Evolutionary conservation across 108 stramenopile species (phyloP).

Genomic region (Chaetoceros tenuissimus): DNA sequence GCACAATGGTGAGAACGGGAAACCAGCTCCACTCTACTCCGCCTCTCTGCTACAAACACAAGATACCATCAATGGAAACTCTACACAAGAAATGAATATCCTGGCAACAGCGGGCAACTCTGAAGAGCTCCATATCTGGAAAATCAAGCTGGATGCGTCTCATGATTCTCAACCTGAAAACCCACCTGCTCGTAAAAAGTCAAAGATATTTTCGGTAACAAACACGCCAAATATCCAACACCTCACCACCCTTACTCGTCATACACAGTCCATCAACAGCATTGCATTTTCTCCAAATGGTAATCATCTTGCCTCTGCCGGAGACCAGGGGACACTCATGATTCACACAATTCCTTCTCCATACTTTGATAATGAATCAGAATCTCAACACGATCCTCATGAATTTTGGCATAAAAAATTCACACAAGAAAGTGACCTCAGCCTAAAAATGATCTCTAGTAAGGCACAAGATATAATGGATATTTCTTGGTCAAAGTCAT

Average conservation of each 20-base stretch:
- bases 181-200: neutral
- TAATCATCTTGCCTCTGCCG: conserved; percentile 73
- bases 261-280: conserved; percentile 53
- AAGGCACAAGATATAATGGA: conserved; percentile 68
- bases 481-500: conserved; percentile 62
- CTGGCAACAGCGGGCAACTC: conserved; percentile 89
- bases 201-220: conserved; percentile 5
- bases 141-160: conserved; percentile 1
- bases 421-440: conserved; percentile 43
- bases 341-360: conserved; percentile 61
- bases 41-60: conserved; percentile 22
- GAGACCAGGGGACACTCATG: conserved; percentile 73
- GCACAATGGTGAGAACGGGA: conserved; percentile 70
- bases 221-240: conserved; percentile 33
- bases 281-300: conserved; percentile 79
- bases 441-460: conserved; percentile 39
- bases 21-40: conserved; percentile 77
- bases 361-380: too few relatives aligned
- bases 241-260: conserved; percentile 49
- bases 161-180: neutral
- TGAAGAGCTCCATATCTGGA: conserved; percentile 58
- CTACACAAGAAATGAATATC: conserved; percentile 22
- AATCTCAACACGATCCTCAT: too few relatives aligned
- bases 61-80: conserved; percentile 27
- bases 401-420: neutral